Evolutionary conservation across 2,329 filamentous ascomycete genomes (phyloP), one percentile per base, ranked within the genome.

Genomic region (Penicillium hesseltinei): DNA sequence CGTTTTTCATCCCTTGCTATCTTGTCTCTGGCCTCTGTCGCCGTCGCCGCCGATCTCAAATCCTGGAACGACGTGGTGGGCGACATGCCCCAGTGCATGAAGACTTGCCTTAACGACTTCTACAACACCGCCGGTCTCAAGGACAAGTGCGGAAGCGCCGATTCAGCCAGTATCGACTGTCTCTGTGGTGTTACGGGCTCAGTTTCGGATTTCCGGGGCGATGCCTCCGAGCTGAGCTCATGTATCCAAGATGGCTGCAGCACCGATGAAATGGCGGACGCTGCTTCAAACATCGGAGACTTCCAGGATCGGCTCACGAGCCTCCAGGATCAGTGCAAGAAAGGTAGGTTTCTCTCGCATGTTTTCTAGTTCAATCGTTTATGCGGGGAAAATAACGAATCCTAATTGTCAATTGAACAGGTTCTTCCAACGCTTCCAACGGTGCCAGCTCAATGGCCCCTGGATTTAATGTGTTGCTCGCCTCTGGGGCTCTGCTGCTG

Each of bases 21-120:
- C 39, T 17, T 61, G 17, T 35, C 39, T 38, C 56, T 61, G 23
- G 58, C 58, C 36, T 53, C 56, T 35, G 44, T 54, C 33, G 52
- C 56, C 43, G n/a, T 43, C 43, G 58, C 56, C 33, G 58, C 56
- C 39, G 58, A 58, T 8, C 29, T 54, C 33, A 51, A 47, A 2
- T 42, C 48, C 31, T 61, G 58, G 58, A 25, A 51, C 29, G 51
- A 61, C 4, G 21, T 58, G 17, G 44, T 61, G 7, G 58, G 58
- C 21, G 56, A 61, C 40, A 40, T 56, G 25, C 58, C 56, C 23
- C 31, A 48, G 21, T 61, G 58, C 39, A 42, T 56, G 1, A 56
- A 58, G 43, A 51, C 36, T 9, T 61, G 58, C 13, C 36, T 56
- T 3, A 31, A 48, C 56, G 27, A 56, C 33, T 61, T 52, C 44